These are phyloP conservation scores for Angophora floribunda DNA, from an alignment of 345 rosid genomes.

Conservation along the genomic window DNA sequence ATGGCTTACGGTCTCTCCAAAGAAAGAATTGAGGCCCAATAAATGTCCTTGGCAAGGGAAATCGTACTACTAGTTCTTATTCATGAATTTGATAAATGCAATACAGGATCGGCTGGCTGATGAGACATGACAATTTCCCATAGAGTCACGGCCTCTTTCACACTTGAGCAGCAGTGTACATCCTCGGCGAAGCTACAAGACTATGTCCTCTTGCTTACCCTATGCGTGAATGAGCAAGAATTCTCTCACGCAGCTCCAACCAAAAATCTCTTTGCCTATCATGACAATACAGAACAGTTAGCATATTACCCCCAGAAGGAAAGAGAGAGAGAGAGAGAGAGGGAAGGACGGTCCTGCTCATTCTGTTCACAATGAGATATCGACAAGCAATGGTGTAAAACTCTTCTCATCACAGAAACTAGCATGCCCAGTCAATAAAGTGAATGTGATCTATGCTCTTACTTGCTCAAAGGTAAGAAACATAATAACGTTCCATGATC, in stretches of 20 bases:
- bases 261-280: background rate
- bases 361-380: background rate
- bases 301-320: background rate
- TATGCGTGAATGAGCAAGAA: background rate
- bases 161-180: background rate
- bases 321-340: too few species aligned
- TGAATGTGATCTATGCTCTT: slow-evolving; percentile 8
- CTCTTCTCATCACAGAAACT: background rate
- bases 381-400: background rate
- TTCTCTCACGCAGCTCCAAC: background rate
- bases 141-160: background rate
- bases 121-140: background rate
- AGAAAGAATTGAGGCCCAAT: background rate
- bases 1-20: background rate
- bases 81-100: background rate
- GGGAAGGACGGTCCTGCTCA: background rate
- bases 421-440: background rate
- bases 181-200: background rate
- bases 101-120: background rate
- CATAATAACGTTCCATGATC: slow-evolving; percentile 93
- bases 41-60: background rate
- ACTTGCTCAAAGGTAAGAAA: slow-evolving; percentile 94
- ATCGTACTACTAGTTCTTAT: background rate
- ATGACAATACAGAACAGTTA: background rate
- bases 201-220: background rate